Evolutionary conservation across 352 stramenopile genomes (phyloP).

Genomic region (Plasmopara halstedii): DNA sequence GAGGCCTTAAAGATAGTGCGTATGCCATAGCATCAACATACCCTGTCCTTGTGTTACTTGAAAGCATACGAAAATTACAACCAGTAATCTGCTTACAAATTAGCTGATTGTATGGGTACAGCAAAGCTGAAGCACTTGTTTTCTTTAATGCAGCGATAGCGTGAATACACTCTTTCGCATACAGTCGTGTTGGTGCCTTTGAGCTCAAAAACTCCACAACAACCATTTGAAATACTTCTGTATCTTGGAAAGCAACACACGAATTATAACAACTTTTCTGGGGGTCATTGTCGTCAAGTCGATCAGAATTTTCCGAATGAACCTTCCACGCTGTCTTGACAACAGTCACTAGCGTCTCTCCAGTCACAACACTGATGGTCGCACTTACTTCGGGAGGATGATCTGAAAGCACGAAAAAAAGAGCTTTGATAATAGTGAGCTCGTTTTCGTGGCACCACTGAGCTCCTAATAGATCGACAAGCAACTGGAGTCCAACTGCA

Average conservation of each 20-base stretch:
- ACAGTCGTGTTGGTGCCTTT: conserved; percentile 56
- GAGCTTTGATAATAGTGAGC: conserved; percentile 68
- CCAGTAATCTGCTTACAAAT: conserved; percentile 83
- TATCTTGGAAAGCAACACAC: conserved; percentile 76
- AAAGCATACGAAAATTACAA: conserved; percentile 64
- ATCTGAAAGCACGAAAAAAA: conserved; percentile 85
- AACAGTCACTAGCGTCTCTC: conserved; percentile 44
- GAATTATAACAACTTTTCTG: conserved; percentile 57
- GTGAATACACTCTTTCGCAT: conserved; percentile 65
- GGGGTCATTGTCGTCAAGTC: conserved; percentile 24
- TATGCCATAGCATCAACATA: conserved; percentile 86
- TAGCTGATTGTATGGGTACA: conserved; percentile 79
- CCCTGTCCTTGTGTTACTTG: conserved; percentile 56
- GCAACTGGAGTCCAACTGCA: conserved; percentile 52
- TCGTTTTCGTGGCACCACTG: conserved; percentile 86
- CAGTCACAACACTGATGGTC: conserved; percentile 66
- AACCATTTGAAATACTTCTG: conserved; percentile 81
- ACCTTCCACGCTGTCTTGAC: conserved; percentile 55
- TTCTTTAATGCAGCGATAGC: conserved; percentile 47
- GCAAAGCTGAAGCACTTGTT: conserved; percentile 51
- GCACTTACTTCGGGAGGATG: conserved; percentile 78
- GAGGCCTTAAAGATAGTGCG: conserved; percentile 56
- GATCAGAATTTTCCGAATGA: conserved; percentile 27
- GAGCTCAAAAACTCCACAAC: conserved; percentile 82
- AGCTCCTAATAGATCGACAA: conserved; percentile 55